phyloP scores from a whole-genome alignment of 176 grass and related monocot genomes.

The Oryza rufipogon region DNA sequence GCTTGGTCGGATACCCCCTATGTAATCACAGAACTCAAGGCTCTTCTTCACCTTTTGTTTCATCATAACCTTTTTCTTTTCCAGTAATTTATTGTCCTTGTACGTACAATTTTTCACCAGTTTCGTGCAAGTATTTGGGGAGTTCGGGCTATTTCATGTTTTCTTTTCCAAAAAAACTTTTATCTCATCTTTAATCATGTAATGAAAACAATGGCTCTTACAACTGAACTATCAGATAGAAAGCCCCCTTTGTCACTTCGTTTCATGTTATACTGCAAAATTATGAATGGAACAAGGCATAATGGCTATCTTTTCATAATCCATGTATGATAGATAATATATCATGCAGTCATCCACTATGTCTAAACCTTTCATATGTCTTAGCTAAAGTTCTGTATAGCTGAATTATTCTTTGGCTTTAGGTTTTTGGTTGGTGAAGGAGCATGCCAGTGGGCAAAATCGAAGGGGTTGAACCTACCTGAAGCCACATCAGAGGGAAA shows the following conservation, averaged over 20 bases:
- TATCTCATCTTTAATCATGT: conserved; percentile 26
- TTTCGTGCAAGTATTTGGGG: not conserved
- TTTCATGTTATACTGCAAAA: conserved; percentile 11
- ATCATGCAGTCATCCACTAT: not conserved
- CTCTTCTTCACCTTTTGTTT: conserved; percentile 22
- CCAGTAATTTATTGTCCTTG: not conserved
- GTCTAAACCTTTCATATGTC: not conserved
- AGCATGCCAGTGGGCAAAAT: conserved; percentile 75
- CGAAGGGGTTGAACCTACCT: conserved; percentile 64
- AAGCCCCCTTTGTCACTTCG: conserved; percentile 19
- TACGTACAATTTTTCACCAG: not conserved
- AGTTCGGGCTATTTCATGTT: not conserved
- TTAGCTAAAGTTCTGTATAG: conserved; percentile 17
- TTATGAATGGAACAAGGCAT: conserved; percentile 14
- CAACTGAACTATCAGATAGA: conserved; percentile 10
- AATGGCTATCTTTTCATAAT: conserved; percentile 1
- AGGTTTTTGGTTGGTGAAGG: conserved; percentile 97
- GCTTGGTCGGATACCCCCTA: conserved; percentile 98
- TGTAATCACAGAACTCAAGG: conserved; percentile 58
- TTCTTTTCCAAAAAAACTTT: conserved; percentile 4
- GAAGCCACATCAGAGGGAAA: conserved; percentile 50
- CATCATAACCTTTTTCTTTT: not conserved
- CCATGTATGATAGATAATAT: conserved; percentile 4
- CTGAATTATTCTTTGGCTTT: conserved; percentile 30
- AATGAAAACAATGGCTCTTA: conserved; percentile 16